Conservation (phyloP, 352 stramenopile genomes). For the Phytopythium boreale region DNA sequence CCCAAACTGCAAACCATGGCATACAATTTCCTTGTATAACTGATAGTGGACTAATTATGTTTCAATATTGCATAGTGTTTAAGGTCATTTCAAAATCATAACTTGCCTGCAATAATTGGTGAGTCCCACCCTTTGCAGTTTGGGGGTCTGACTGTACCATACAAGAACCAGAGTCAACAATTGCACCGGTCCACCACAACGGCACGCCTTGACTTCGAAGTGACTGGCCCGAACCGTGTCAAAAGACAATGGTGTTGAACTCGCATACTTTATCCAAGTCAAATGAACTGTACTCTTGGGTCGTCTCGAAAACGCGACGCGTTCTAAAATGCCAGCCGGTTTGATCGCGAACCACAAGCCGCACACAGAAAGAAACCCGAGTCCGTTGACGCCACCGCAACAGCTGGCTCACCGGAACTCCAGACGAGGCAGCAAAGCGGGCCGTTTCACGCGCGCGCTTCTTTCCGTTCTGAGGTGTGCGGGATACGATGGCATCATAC, state of each 20-base stretch:
- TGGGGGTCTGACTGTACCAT: too few species aligned
- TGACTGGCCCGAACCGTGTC: background rate
- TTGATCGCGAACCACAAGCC: background rate
- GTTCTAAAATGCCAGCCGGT: background rate
- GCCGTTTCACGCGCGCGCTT: background rate
- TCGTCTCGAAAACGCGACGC: background rate
- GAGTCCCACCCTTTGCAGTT: too few species aligned
- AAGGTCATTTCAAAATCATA: too few species aligned
- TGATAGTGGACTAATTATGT: too few species aligned
- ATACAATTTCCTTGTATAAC: too few species aligned
- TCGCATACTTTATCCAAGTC: slow-evolving; percentile 3
- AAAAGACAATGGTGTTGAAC: background rate
- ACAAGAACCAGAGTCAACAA: slow-evolving; percentile 1
- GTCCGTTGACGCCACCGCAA: background rate
- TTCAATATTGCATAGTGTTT: too few species aligned
- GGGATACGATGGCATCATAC: slow-evolving; percentile 10
- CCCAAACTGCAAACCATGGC: too few species aligned
- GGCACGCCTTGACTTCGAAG: background rate
- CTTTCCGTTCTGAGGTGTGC: slow-evolving; percentile 1
- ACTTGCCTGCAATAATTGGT: too few species aligned
- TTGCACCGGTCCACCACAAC: background rate
- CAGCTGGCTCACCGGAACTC: slow-evolving; percentile 4
- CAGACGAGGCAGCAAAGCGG: background rate
- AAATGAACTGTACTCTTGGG: background rate
- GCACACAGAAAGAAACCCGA: background rate